Conservation (phyloP, 345 rosid species). For the Citrus unshiu region DNA sequence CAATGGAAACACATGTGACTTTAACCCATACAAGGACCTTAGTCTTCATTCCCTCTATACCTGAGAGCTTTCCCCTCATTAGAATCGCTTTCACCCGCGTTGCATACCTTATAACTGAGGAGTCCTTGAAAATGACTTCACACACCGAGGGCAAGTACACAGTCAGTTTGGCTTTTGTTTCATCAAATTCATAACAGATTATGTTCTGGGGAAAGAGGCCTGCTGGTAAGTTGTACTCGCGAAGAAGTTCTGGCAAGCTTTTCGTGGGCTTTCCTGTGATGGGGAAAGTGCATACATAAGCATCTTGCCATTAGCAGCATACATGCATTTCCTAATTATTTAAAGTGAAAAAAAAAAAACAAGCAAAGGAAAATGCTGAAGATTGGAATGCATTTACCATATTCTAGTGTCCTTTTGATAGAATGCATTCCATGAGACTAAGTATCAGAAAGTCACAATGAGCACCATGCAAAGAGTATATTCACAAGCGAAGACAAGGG, state of each 20-base stretch:
- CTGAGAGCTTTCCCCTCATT: slow-evolving; percentile 65
- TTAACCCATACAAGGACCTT: slow-evolving; percentile 93
- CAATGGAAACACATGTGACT: slow-evolving; percentile 68
- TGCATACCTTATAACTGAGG: slow-evolving; percentile 75
- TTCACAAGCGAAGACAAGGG: neutral
- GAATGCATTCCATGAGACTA: neutral
- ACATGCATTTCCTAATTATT: neutral
- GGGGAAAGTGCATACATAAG: neutral
- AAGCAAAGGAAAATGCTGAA: neutral
- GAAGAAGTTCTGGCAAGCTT: slow-evolving; percentile 83
- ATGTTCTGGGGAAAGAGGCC: slow-evolving; percentile 91
- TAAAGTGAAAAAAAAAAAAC: neutral
- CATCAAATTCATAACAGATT: slow-evolving; percentile 86
- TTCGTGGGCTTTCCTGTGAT: slow-evolving; percentile 68
- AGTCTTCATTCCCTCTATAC: slow-evolving; percentile 95
- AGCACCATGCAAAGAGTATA: neutral
- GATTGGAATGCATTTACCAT: neutral
- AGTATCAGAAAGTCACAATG: neutral
- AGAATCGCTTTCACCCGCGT: slow-evolving; percentile 80
- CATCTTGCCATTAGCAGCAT: neutral
- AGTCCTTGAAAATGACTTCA: slow-evolving; percentile 83
- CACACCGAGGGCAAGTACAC: slow-evolving; percentile 77
- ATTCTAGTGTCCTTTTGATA: neutral
- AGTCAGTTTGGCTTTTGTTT: slow-evolving; percentile 69
- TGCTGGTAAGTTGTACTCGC: slow-evolving; percentile 79